Evolutionary conservation across 495 filamentous ascomycete species (phyloP), one percentile per base, ranked within the genome.

Genomic region (Durotheca rogersii): DNA sequence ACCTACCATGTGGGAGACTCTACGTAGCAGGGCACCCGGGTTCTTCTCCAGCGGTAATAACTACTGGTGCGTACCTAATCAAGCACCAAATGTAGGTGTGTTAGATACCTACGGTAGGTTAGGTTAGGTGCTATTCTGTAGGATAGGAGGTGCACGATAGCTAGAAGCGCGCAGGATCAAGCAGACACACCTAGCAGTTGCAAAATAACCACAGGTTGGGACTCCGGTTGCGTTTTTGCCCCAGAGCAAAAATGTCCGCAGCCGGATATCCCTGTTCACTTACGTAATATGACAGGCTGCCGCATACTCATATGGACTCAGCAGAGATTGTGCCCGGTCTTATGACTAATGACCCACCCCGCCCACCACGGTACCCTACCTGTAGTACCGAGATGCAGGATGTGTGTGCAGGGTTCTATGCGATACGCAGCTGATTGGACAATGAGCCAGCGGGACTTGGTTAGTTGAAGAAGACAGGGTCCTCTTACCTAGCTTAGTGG

Each of bases 241-340:
- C 31, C 15, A 31, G 41, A 31, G 47, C 47, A 41, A 50, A 50
- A 50, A n/a, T n/a, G 41, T 56, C 46, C 53, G 34, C 38, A 41
- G 9, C 4, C 4, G 23, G 23, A 27, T 9, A 4, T 9, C 21
- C 34, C 14, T 15, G 35, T 23, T 16, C 11, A 53, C 44, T 58
- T 58, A 58, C 49, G 55, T 58, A 53, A 58, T 50, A 21, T 31
- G 12, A 53, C 44, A 53, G 49, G 49, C 49, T 58, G 49, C n/a
- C n/a, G n/a, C n/a, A n/a, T n/a, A n/a, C n/a, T n/a, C 43, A 56
- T 17, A 21, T 41, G 40, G n/a, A 27, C 41, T 47, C 38, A 42
- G 45, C n/a, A n/a, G 9, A 27, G 23, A 27, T 27, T 41, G 29
- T 18, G 39, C 23, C 39, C 45, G 38, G 48, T 45, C 44, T 56